Conservation (phyloP, 192 early-diverging fungal species). For the Entophlyctis luteolus region DNA sequence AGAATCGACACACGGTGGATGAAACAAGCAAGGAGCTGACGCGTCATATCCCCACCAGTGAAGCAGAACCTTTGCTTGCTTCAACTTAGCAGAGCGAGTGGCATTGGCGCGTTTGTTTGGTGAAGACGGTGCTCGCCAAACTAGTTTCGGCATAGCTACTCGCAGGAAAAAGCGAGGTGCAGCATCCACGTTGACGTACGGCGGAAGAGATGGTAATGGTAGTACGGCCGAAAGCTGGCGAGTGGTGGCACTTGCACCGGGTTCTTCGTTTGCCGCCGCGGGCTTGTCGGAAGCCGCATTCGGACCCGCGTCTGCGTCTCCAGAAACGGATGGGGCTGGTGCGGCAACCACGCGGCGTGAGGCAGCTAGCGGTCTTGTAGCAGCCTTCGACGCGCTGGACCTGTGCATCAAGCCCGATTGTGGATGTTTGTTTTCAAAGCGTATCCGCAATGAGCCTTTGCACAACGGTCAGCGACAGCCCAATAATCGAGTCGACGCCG, state of each 20-base stretch:
- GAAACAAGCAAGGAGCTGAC: constrained; percentile 9
- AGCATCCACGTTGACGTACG: not conserved
- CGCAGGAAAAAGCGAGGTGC: not conserved
- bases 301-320: too few relatives aligned
- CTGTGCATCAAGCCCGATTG: too few relatives aligned
- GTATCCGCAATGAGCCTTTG: constrained; percentile 29
- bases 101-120: not conserved
- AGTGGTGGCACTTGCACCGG: too few relatives aligned
- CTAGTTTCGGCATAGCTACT: not conserved
- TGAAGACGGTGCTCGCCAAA: not conserved
- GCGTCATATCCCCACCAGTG: constrained; percentile 33
- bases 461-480: constrained; percentile 42
- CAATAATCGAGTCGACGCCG: constrained; percentile 46
- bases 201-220: constrained; percentile 5
- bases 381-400: too few relatives aligned
- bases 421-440: too few relatives aligned
- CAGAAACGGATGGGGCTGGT: too few relatives aligned
- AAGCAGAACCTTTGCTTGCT: constrained; percentile 14
- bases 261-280: too few relatives aligned
- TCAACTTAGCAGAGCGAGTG: not conserved
- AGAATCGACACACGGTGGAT: not conserved
- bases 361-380: too few relatives aligned
- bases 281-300: too few relatives aligned
- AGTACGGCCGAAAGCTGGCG: too few relatives aligned
- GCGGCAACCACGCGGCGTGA: too few relatives aligned